Evolutionary conservation across 495 filamentous ascomycete species (phyloP).

Genomic region (Xylaria nigripes): DNA sequence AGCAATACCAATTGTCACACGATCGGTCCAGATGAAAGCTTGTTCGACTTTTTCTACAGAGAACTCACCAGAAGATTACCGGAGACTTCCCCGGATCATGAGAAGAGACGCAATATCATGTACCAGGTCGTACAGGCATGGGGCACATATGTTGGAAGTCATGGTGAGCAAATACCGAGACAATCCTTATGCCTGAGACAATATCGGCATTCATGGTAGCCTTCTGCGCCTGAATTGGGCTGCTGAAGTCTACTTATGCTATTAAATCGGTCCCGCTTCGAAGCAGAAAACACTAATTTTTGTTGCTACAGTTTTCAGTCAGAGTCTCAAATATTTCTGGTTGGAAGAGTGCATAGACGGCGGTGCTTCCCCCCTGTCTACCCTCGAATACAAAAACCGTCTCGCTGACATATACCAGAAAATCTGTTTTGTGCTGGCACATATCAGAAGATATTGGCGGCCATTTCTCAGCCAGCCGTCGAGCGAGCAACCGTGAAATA

Average conservation of each 20-base stretch:
- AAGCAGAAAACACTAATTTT: background rate
- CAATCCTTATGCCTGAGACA: no score
- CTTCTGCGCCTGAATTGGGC: no score
- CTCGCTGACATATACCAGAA: constrained; percentile 40
- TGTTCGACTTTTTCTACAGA: constrained; percentile 68
- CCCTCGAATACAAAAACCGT: background rate
- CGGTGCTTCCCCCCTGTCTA: constrained; percentile 43
- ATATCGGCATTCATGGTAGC: no score
- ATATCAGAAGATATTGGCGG: constrained; percentile 65
- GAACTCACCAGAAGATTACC: constrained; percentile 47
- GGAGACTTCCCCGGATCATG: constrained; percentile 36
- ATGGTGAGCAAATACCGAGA: constrained; percentile 13
- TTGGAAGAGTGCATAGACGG: constrained; percentile 93
- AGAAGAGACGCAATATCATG: constrained; percentile 44
- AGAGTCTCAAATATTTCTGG: constrained; percentile 89
- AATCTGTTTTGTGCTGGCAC: constrained; percentile 86
- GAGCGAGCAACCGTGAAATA: constrained; percentile 57
- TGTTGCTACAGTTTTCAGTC: constrained; percentile 44
- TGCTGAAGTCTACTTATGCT: background rate
- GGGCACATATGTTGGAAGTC: constrained; percentile 81
- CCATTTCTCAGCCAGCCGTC: constrained; percentile 55
- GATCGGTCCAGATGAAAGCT: constrained; percentile 58
- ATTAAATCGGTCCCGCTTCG: no score
- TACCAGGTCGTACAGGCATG: constrained; percentile 66
- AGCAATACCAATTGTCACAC: constrained; percentile 57